Evolutionary conservation across 805 yeast species (phyloP), one percentile per base, ranked within the genome.

Genomic region (Nakazawaea ernobii): DNA sequence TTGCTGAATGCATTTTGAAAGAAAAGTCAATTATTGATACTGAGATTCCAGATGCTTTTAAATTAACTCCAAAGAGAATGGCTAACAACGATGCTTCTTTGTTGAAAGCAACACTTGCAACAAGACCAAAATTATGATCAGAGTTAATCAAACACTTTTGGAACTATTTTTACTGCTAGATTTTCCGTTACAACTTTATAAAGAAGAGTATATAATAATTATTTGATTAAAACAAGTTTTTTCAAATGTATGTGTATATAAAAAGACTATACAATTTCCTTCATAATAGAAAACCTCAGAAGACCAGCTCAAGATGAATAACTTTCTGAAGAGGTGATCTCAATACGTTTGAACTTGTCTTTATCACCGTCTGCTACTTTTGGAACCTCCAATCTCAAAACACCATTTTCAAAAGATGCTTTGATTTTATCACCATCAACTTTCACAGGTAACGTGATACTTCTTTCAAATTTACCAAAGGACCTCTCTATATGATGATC

Each of bases 371-470:
- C 37, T 14, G 53, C 52, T 32, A 66, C 48, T 51, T 74, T 74
- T 53, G 78, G 79, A 38, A 73, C 61, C 6, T 52, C 57, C 49
- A 76, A 59, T 33, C 65, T 60, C 50, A 74, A 60, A 35, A 76
- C 66, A 48, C 81, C 80, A 51, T 73, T 63, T 13, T 66, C 62
- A 52, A 71, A 73, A 42, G 59, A 66, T 28, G 81, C 81, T 53
- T 60, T 66, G 52, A 75, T 70, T 41, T 67, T 63, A 6, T 68
- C 72, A 24, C 69, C 71, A 50, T 71, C 77, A 33, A 75, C 52
- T 35, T 63, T 65, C 10, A 65, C 62, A 40, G 77, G 77, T 35
- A 76, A 59, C 8, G 63, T 59, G 47, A 74, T 51, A n/a, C 65
- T 61, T 52, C 79, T 65, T 53, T 67, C 69, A 53, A 74, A 74